Evolutionary conservation across 345 rosid species (phyloP), one percentile per base, ranked within the genome.

Genomic region (Clarkia xantiana): DNA sequence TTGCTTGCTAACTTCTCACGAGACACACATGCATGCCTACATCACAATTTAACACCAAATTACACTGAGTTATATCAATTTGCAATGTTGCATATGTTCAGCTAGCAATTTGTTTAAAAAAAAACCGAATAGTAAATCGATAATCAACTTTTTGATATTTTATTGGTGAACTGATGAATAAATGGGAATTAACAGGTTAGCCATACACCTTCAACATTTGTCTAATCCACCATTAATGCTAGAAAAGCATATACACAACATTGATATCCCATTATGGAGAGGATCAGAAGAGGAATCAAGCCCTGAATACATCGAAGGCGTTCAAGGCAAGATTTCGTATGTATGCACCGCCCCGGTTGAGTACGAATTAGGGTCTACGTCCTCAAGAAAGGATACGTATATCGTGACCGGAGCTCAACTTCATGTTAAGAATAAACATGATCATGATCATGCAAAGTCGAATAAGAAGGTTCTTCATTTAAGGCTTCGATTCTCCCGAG

Each of bases 321-420:
- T 86, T 18, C 61, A 66, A 5, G 61, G 87, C 41, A 86, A 76
- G 55, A 81, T 73, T 54, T 81, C 93, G 41, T 83, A 91, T 47
- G 20, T 86, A 18, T 78, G 93, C 64, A 78, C 94, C 9, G 79
- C 96, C 18, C 80, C 82, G 0, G 84, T 86, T 2, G 82, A 73
- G 41, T 78, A 72, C 44, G 62, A 86, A 14, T 83, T 81, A 19
- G 50, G 18, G 18, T 16, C 42, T 5, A 81, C 91, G 84, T 66
- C 44, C 7, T 15, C 61, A 0, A 63, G 65, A 55, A 68, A 73
- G 17, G 65, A 34, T 2, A 65, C 89, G 50, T 84, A 67, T 76
- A 76, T 91, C 1, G 98, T 91, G 57, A 91, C 96, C 1, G 98
- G 98, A 8, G 93, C 83, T 56, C 89, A 81, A 52, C 87, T 91